Conservation (phyloP, 345 rosid genomes). For the Melaleuca alternifolia region DNA sequence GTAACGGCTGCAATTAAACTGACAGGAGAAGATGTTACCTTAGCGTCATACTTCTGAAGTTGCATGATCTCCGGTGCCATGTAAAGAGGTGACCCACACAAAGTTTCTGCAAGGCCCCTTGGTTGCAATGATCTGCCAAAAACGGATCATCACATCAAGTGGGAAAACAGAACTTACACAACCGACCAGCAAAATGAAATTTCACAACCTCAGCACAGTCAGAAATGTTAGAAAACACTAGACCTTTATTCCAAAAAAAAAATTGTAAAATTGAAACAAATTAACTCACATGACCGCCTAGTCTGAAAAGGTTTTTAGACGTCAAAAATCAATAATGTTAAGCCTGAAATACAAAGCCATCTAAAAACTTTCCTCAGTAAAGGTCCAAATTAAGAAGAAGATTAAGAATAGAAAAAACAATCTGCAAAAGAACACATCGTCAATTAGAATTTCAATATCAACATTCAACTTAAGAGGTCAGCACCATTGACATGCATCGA, state of each 20-base stretch:
- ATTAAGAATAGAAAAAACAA: background rate
- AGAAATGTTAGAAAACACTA: background rate
- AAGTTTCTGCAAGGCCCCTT: slow-evolving; percentile 89
- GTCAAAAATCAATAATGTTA: background rate
- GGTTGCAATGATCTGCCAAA: slow-evolving; percentile 79
- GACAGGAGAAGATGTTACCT: slow-evolving; percentile 41
- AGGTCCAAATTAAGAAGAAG: background rate
- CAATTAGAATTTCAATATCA: background rate
- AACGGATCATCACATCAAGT: background rate
- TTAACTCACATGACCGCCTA: background rate
- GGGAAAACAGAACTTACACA: background rate
- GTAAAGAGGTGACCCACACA: slow-evolving; percentile 98
- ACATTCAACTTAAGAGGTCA: background rate
- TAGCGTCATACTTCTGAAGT: slow-evolving; percentile 94
- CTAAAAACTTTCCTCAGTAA: background rate
- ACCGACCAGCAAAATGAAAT: background rate
- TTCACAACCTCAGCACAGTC: background rate
- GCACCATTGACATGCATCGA: background rate
- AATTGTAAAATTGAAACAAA: background rate
- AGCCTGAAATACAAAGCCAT: background rate
- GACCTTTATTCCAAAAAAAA: background rate
- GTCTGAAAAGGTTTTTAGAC: background rate
- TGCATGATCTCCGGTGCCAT: slow-evolving; percentile 99
- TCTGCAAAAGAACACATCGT: background rate
- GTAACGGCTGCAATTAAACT: background rate